phyloP scores from a whole-genome alignment of 1,139 yeast genomes.

The Suzukiozyma palmioleophila region DNA sequence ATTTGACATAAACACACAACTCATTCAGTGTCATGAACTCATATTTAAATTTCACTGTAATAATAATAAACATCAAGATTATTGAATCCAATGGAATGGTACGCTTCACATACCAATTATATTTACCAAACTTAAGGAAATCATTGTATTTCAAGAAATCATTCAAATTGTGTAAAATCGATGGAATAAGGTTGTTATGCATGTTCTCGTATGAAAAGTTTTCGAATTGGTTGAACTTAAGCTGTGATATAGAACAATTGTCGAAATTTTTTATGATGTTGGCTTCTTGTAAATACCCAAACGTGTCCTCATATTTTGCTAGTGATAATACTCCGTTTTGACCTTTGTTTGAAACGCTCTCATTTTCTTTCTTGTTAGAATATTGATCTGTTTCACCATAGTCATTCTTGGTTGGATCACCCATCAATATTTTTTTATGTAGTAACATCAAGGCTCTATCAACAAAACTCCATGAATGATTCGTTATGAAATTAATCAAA shows the following conservation, averaged over 20 bases:
- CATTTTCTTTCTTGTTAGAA: constrained; percentile 10
- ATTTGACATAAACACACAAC: constrained; percentile 31
- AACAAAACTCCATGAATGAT: constrained; percentile 50
- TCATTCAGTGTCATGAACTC: constrained; percentile 35
- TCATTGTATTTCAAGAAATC: constrained; percentile 49
- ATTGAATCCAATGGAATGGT: constrained; percentile 60
- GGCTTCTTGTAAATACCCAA: constrained; percentile 35
- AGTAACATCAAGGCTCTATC: constrained; percentile 53
- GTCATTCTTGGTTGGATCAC: constrained; percentile 17
- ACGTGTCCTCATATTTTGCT: constrained; percentile 40
- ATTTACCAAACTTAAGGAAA: constrained; percentile 45
- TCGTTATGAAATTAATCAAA: constrained; percentile 44
- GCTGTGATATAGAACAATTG: constrained; percentile 31
- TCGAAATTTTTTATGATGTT: constrained; percentile 36
- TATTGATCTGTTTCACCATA: constrained; percentile 11
- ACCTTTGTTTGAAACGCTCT: constrained; percentile 1
- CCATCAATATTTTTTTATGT: constrained; percentile 48
- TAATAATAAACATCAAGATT: constrained; percentile 47
- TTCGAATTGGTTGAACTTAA: constrained; percentile 31
- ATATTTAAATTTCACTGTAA: constrained; percentile 50
- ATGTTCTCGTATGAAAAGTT: constrained; percentile 46
- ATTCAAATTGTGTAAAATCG: constrained; percentile 53
- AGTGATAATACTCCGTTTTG: constrained; percentile 28
- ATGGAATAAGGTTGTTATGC: constrained; percentile 50
- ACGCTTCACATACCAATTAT: constrained; percentile 57